Percentiles rank a stretch among this genome's conserved stretches.
Evolutionary conservation across 495 filamentous ascomycete genomes (phyloP).

Genomic region (Podospora australis): DNA sequence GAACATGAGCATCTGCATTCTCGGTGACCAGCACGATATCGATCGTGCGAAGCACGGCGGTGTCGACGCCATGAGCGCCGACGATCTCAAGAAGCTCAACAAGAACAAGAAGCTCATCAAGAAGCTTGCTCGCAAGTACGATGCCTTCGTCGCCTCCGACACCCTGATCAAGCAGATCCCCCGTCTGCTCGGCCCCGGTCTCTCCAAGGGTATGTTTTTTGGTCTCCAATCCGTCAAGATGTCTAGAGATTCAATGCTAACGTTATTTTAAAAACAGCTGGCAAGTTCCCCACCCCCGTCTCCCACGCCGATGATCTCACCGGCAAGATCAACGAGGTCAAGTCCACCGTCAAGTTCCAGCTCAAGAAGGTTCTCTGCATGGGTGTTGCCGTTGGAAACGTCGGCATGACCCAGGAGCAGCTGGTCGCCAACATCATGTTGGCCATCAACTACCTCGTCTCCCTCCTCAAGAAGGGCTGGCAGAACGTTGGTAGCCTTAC

Average conservation of each 20-base stretch:
- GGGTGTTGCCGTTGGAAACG: constrained; percentile 97
- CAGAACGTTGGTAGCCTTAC: constrained; percentile 99
- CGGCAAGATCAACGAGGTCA: constrained; percentile 95
- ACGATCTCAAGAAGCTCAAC: constrained; percentile 99
- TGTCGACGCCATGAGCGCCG: constrained; percentile 92
- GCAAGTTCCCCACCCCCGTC: constrained; percentile 98
- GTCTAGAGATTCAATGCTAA: constrained; percentile 13
- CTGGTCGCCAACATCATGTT: constrained; percentile 91
- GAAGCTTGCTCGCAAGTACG: constrained; percentile 99
- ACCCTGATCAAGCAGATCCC: constrained; percentile 98
- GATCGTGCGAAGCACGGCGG: constrained; percentile 98
- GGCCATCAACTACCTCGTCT: constrained; percentile 99
- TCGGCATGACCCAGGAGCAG: constrained; percentile 94
- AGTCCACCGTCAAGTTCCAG: constrained; percentile 99
- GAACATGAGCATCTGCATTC: constrained; percentile 89
- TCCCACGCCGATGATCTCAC: constrained; percentile 89
- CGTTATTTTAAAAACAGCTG: constrained; percentile 49
- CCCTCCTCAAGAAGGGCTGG: constrained; percentile 99
- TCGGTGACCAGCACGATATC: constrained; percentile 99
- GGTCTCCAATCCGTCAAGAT: neutral
- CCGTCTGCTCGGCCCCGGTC: constrained; percentile 96
- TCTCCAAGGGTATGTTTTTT: constrained; percentile 66
- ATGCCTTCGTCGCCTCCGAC: constrained; percentile 96
- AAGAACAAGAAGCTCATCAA: constrained; percentile 99
- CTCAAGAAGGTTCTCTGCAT: constrained; percentile 99